Evolutionary conservation across 1,284 basidiomycete species (phyloP).

Genomic region (Paramarasmius palmivorus): DNA sequence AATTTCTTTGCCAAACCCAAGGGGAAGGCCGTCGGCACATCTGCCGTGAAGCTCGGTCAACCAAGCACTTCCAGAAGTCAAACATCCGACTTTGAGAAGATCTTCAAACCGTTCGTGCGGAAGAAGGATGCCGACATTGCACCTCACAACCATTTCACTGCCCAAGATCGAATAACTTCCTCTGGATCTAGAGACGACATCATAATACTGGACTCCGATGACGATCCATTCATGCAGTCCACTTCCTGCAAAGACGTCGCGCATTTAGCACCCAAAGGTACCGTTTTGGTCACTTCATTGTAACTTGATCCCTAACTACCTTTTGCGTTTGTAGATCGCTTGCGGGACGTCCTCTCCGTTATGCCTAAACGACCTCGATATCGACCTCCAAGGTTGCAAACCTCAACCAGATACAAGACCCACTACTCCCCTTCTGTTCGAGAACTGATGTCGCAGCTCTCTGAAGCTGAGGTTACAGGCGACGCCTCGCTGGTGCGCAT

Average conservation of each 20-base stretch:
- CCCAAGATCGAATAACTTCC: constrained; percentile 58
- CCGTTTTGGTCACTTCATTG: constrained; percentile 9
- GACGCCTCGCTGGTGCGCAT: constrained; percentile 62
- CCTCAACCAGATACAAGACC: constrained; percentile 27
- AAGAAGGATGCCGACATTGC: constrained; percentile 74
- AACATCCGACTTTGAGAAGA: constrained; percentile 66
- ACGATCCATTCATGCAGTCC: constrained; percentile 22
- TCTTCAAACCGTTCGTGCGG: constrained; percentile 76
- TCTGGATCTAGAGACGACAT: constrained; percentile 33
- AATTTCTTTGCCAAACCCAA: constrained; percentile 73
- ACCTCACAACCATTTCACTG: constrained; percentile 29
- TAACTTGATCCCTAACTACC: neutral
- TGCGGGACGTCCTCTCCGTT: constrained; percentile 38
- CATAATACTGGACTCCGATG: constrained; percentile 56
- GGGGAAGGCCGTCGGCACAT: constrained; percentile 26
- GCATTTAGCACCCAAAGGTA: constrained; percentile 39
- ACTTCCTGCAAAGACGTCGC: neutral
- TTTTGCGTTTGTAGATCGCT: constrained; percentile 36
- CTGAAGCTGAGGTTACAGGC: constrained; percentile 75
- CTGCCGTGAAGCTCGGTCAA: constrained; percentile 30
- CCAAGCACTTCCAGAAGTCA: constrained; percentile 37
- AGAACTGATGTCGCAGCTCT: constrained; percentile 61
- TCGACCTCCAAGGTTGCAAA: constrained; percentile 12
- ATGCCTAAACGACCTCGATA: constrained; percentile 20
- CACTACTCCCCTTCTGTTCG: constrained; percentile 42